Percentiles rank a stretch among this genome's conserved stretches.
These are phyloP conservation scores for Kitagawia praeruptora DNA, from an alignment of 129 eudicot species.

Conservation along the genomic window DNA sequence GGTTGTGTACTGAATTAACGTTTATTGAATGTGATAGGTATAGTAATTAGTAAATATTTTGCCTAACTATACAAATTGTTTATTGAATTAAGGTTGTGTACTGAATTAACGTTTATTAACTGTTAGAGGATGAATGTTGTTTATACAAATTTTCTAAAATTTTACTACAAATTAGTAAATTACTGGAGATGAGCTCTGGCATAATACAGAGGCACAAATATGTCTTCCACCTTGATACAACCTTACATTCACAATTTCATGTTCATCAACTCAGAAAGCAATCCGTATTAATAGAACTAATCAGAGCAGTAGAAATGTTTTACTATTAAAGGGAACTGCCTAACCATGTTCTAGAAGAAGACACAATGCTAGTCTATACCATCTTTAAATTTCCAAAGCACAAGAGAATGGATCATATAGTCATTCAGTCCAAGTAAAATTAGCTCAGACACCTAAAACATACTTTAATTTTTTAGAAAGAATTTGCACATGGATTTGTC, in stretches of 20 bases:
- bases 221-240: too few relatives aligned
- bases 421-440: not conserved
- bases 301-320: not conserved
- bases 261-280: not conserved
- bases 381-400: too few relatives aligned
- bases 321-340: too few relatives aligned
- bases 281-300: not conserved
- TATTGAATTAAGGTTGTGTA: too few relatives aligned
- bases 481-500: too few relatives aligned
- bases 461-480: not conserved
- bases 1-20: slow-evolving; percentile 1
- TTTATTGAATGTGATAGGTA: not conserved
- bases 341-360: not conserved
- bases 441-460: too few relatives aligned
- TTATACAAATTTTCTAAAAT: too few relatives aligned
- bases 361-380: not conserved
- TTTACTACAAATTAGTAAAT: not conserved
- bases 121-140: not conserved
- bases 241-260: too few relatives aligned
- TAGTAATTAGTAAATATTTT: too few relatives aligned
- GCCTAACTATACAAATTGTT: too few relatives aligned
- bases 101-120: too few relatives aligned
- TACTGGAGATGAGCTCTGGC: not conserved
- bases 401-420: not conserved
- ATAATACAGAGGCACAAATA: not conserved